Evolutionary conservation across 768 basidiomycete species (phyloP).

Genomic region (Macrolepiota albuminosa): DNA sequence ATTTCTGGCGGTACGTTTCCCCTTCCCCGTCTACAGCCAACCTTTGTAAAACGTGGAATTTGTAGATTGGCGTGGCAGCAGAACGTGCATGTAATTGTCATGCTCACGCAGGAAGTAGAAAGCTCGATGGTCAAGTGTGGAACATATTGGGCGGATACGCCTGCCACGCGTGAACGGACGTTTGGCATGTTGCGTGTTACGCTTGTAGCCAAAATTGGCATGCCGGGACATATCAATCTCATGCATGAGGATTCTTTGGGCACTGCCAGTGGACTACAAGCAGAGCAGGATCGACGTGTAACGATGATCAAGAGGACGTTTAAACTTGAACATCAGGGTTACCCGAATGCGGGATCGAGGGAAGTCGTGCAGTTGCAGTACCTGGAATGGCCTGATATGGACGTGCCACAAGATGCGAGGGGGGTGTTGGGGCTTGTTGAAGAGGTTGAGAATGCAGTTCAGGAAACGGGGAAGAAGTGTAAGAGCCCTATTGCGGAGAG

Average conservation of each 20-base stretch:
- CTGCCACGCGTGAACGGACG: slow-evolving; percentile 12
- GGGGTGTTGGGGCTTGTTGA: slow-evolving; percentile 71
- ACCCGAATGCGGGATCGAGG: slow-evolving; percentile 58
- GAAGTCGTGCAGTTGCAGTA: slow-evolving; percentile 86
- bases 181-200: slow-evolving; percentile 73
- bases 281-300: not conserved
- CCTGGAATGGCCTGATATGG: slow-evolving; percentile 94
- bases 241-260: not conserved
- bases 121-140: slow-evolving; percentile 88
- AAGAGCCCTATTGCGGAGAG: not conserved
- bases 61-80: slow-evolving; percentile 87
- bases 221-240: slow-evolving; percentile 13
- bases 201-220: slow-evolving; percentile 31
- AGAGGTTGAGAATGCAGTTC: slow-evolving; percentile 52
- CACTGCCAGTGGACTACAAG: not conserved
- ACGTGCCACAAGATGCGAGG: slow-evolving; percentile 81
- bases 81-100: slow-evolving; percentile 90
- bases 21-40: not conserved
- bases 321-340: slow-evolving; percentile 55
- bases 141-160: slow-evolving; percentile 69
- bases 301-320: slow-evolving; percentile 59
- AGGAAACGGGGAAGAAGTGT: slow-evolving; percentile 25
- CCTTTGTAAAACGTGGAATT: too few relatives aligned
- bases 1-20: slow-evolving; percentile 87
- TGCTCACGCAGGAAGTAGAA: slow-evolving; percentile 93